Base-by-base conservation (phyloP, 495 filamentous ascomycete species). In the Recurvomyces mirabilis region DNA sequence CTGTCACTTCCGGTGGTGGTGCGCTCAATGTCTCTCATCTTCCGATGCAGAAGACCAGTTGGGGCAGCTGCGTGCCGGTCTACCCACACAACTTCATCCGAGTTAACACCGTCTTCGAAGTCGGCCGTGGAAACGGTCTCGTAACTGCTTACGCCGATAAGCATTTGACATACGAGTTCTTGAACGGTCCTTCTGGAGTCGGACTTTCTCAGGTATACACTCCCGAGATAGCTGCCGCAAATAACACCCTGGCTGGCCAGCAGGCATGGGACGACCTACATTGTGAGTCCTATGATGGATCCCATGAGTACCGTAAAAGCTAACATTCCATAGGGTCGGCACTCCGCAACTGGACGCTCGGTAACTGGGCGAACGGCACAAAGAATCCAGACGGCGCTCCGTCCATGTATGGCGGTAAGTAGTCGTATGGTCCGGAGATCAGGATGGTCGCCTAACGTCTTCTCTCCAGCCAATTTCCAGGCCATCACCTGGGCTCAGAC, bases 121-220 rank as follows among this genome's bases (percentile, higher is more conserved):
- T 66, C 12, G 55, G 60, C 15, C 22, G 51, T 10, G 52, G 41
- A 10, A 43, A 32, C 0, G 60, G 62, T 18, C 34, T 52, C 9
- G 38, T 56, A 17, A 66, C 63, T 7, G 63, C 63, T 12, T 66
- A 66, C 35, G 49, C 63, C 1, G 63, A 66, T 37, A 66, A 66
- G 53, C 63, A 66, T 38, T 59, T 59, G 14, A 49, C 63, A 2
- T 66, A 66, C 36, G 63, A 66, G 30, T 30, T 66, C 21, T 53
- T 66, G 15, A 39, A 58, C 17, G 59, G 59, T 1, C 63, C 63
- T 15, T 52, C 43, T 20, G 63, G 62, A 14, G 59, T 43, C 12
- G 63, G 63, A 17, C 46, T 66, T 15, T 54, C 49, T n/a, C 44
- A 46, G 13, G 62, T 61, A 5, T 66, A 65, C 45, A 63, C 62